Evolutionary conservation across 2,329 filamentous ascomycete species (phyloP), one percentile per base, ranked within the genome.

Genomic region (Aspergillus sp.): DNA sequence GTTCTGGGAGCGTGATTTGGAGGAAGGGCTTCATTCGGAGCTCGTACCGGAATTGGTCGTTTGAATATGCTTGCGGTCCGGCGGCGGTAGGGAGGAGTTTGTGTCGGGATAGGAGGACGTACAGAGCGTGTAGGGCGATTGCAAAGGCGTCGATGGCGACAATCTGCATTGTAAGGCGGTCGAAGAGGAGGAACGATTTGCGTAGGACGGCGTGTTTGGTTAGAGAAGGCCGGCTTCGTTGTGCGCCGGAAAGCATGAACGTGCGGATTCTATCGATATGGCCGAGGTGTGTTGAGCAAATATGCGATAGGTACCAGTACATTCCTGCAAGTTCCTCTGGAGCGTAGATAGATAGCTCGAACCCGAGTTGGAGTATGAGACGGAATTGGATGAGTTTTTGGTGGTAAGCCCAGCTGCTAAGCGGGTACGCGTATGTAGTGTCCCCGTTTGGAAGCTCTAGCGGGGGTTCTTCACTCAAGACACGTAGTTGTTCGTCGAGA

Each of bases 311-410:
- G 72, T 96, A 92, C 86, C 90, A 95, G 73, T 98, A 98, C 90
- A 97, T 96, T 23, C 86, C 87, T 0, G 87, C 84, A 9, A 95
- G 81, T 73, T 99, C 95, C 71, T 96, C 89, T 0, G 86, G 82
- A 53, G 93, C 87, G 73, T 98, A 98, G 9, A 96, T 85, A 44
- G 93, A 88, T 12, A 97, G 86, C 74, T 99, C 95, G 72, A 99
- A 98, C 12, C 96, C 95, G 33, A 97, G 85, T 69, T 97, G 90
- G 15, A 97, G 82, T 46, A 96, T 88, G 80, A 87, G 89, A 70
- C 93, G 89, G 82, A 97, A 91, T 68, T 93, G 86, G 31, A 84
- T 85, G n/a, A 97, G 82, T 73, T 97, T 98, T 75, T 96, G 90
- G 59, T 93, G 84, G 67, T 93, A 96, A 0, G 88, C 85, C 95